Percentiles rank a stretch among this genome's conserved stretches.
Evolutionary conservation across 192 early-diverging fungal genomes (phyloP).

Genomic region (Rhizoclosmatium sp.): DNA sequence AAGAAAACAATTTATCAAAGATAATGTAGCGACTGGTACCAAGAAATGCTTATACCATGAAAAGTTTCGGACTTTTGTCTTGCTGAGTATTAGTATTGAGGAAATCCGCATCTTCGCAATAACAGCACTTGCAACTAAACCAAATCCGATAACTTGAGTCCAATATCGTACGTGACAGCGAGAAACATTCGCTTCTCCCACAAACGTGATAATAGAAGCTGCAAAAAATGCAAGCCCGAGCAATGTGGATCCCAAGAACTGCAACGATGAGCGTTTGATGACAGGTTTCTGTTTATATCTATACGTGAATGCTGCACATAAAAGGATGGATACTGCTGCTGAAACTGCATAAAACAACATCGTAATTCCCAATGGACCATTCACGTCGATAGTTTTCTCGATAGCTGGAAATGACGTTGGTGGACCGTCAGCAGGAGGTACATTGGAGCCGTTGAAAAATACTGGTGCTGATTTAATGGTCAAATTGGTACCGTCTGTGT

Average conservation of each 20-base stretch:
- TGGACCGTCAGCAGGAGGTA: neutral
- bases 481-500: conserved; percentile 13
- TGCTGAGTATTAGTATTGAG: neutral
- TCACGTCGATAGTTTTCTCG: neutral
- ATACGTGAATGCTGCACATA: neutral
- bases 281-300: neutral
- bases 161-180: neutral
- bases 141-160: neutral
- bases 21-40: neutral
- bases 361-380: neutral
- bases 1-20: neutral
- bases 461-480: neutral
- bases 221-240: neutral
- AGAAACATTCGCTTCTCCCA: neutral
- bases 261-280: neutral
- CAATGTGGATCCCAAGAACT: neutral
- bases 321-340: neutral
- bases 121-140: neutral
- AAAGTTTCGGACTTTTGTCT: neutral
- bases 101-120: neutral
- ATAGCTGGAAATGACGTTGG: neutral
- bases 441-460: neutral
- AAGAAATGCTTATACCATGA: neutral
- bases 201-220: neutral
- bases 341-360: neutral